Base-by-base conservation (phyloP, 2,329 filamentous ascomycete species). In the Cladosporium sphaerospermum region DNA sequence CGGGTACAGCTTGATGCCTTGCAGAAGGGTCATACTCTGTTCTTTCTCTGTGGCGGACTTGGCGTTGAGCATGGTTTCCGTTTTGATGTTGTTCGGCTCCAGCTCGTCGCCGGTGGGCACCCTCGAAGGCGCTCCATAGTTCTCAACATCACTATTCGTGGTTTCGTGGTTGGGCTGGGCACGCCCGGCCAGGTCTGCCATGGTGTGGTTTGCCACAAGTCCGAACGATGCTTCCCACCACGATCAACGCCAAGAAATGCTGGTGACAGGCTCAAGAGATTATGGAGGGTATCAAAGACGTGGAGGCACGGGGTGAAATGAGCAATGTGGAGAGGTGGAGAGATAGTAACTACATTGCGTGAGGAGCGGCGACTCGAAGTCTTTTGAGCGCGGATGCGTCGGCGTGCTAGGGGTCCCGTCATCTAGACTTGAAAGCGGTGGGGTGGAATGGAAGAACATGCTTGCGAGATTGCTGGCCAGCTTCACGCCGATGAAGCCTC, bases 1-100 rank as follows among this genome's bases (percentile, higher is more conserved):
- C 54, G 89, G 89, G 66, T 96, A 96, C 23, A 93, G 77, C 65
- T 77, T 82, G 68, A 95, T 78, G 57, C 88, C 89, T 73, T 95
- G 82, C 67, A 80, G 65, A 54, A 95, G 74, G 10, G 72, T 74
- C 75, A 78, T 77, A 46, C 66, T 72, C 55, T 74, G 73, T 59
- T 78, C 75, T 54, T 74, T 75, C 42, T 75, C 73, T 4, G 73
- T 73, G 11, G 75, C 75, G 16, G 65, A 64, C 51, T 70, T 70
- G 36, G 74, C 74, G 59, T 74, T 71, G 54, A 67, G 61, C 57
- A 71, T 67, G 3, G 61, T 67, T 45, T 64, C 56, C 36, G 60
- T 56, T 56, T 57, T 63, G 11, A 55, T 55, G 14, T 62, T 57
- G 56, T 58, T 64, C 18, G 54, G 57, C 37, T 66, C 63, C 48